Percentiles rank a stretch among this genome's conserved stretches.
These are phyloP conservation scores for Pestalotiopsis sp. DNA, from an alignment of 2,329 filamentous ascomycete genomes.

Conservation along the genomic window DNA sequence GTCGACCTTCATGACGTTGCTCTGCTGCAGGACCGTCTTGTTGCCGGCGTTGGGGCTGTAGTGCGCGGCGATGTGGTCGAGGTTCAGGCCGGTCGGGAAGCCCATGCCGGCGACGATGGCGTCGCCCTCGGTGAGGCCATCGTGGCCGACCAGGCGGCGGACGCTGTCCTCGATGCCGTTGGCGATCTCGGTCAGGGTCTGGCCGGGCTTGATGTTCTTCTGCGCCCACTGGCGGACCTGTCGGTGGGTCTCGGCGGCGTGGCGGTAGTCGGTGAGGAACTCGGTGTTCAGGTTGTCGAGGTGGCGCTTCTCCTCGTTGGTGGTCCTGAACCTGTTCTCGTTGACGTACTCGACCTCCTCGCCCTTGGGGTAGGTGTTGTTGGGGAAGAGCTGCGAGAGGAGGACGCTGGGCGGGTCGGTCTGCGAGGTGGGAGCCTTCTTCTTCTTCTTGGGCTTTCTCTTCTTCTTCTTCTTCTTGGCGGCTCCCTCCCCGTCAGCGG, in stretches of 20 bases:
- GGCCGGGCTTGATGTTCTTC: slow-evolving; percentile 78
- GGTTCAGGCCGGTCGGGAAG: slow-evolving; percentile 81
- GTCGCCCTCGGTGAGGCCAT: slow-evolving; percentile 77
- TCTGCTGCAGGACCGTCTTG: slow-evolving; percentile 69
- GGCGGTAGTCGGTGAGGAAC: slow-evolving; percentile 78
- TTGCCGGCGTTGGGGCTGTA: slow-evolving; percentile 88
- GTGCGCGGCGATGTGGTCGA: slow-evolving; percentile 85
- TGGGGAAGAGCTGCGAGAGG: slow-evolving; percentile 73
- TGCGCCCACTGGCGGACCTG: slow-evolving; percentile 85
- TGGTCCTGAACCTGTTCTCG: slow-evolving; percentile 79
- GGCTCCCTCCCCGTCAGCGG: slow-evolving; percentile 23
- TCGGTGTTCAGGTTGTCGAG: slow-evolving; percentile 79
- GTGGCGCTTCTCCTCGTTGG: slow-evolving; percentile 81
- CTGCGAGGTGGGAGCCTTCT: slow-evolving; percentile 67
- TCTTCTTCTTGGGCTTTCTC: slow-evolving; percentile 74
- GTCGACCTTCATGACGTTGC: slow-evolving; percentile 82
- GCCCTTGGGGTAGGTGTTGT: slow-evolving; percentile 72
- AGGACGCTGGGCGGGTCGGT: slow-evolving; percentile 76
- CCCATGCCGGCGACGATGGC: slow-evolving; percentile 79
- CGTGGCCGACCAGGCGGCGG: slow-evolving; percentile 74
- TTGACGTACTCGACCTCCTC: slow-evolving; percentile 77
- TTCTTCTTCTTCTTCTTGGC: slow-evolving; percentile 86
- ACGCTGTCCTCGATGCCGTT: slow-evolving; percentile 87
- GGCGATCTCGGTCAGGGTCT: slow-evolving; percentile 78
- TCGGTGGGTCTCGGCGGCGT: slow-evolving; percentile 86